Base-by-base conservation (phyloP, 371 early-diverging fungal species). In the Chytridium lagenaria region DNA sequence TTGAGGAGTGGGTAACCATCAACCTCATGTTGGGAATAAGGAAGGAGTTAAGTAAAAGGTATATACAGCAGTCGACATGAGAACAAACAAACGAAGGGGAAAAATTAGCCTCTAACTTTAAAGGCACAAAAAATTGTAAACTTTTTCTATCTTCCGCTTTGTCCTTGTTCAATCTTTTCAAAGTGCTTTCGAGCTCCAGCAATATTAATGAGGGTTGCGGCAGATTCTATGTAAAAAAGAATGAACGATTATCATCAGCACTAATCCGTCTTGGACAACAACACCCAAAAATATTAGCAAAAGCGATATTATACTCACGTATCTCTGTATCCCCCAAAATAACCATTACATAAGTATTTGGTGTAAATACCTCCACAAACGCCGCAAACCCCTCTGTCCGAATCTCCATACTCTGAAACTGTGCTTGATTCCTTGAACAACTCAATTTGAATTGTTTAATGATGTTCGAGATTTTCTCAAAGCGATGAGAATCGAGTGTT, bases 281-380 rank as follows among this genome's bases (percentile, higher is more conserved):
- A n/a, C n/a, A n/a, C n/a, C n/a, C n/a, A n/a, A n/a, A n/a, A n/a
- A n/a, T n/a, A n/a, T n/a, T n/a, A n/a, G n/a, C n/a, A n/a, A n/a
- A n/a, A n/a, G n/a, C n/a, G n/a, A n/a, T n/a, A n/a, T n/a, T n/a
- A 68, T 16, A 86, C 94, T 87, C 89, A 95, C 95, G 94, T 68
- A 97, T 92, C 40, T 89, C 87, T 1, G 95, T 90, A 79, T 98
- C 95, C 23, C 94, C 90, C 85, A 95, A 90, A 70, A 96, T 87
- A 69, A 96, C 92, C 91, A 98, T 90, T 26, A 95, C 92, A 80
- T 93, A 96, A 19, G 97, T 97, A 82, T 95, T 96, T 67, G 93
- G 89, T 3, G 98, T 98, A 73, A 98, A 84, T 19, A 92, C 92
- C 78, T 96, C 95, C 70, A 98, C 89, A 76, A 93, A 96, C 44